Conservation (phyloP, 1,139 yeast species). For the Diutina sp. region DNA sequence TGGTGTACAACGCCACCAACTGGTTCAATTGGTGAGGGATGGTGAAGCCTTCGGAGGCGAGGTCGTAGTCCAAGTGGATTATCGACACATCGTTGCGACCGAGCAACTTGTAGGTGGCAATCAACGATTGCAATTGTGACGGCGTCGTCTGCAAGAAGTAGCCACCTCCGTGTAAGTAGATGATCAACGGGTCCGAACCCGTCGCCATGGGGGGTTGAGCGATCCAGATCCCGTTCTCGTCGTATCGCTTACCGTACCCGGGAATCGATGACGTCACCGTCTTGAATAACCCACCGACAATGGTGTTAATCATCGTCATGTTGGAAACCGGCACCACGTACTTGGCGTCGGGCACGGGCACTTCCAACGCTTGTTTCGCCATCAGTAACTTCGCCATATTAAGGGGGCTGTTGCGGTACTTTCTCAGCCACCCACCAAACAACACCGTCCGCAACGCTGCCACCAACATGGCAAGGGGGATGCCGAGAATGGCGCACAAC, state of each 20-base stretch:
- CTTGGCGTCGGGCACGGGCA: constrained; percentile 10
- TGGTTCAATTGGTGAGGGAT: constrained; percentile 3
- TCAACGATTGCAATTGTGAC: constrained; percentile 18
- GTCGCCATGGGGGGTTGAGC: not conserved
- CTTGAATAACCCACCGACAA: constrained; percentile 5
- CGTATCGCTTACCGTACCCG: constrained; percentile 22
- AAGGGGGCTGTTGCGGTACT: constrained; percentile 9
- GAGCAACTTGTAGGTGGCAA: constrained; percentile 18
- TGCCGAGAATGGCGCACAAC: not conserved
- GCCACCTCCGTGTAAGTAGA: constrained; percentile 34
- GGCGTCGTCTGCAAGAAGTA: constrained; percentile 23
- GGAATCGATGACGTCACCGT: constrained; percentile 9
- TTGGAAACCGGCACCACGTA: constrained; percentile 7
- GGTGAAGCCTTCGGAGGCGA: constrained; percentile 1
- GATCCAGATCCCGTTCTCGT: constrained; percentile 14
- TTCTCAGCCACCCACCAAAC: constrained; percentile 11
- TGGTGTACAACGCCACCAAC: not conserved
- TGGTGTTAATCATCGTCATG: constrained; percentile 5
- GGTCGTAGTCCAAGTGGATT: constrained; percentile 1
- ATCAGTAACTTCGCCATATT: constrained; percentile 11
- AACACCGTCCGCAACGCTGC: constrained; percentile 9
- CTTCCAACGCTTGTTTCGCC: constrained; percentile 9
- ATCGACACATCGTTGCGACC: constrained; percentile 11
- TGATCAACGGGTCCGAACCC: constrained; percentile 20
- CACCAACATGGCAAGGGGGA: constrained; percentile 2